A percentile compares a stretch with the other conserved stretches of the same genome.
These are phyloP conservation scores for Mrakia frigida DNA, from an alignment of 768 basidiomycete genomes.

Conservation along the genomic window DNA sequence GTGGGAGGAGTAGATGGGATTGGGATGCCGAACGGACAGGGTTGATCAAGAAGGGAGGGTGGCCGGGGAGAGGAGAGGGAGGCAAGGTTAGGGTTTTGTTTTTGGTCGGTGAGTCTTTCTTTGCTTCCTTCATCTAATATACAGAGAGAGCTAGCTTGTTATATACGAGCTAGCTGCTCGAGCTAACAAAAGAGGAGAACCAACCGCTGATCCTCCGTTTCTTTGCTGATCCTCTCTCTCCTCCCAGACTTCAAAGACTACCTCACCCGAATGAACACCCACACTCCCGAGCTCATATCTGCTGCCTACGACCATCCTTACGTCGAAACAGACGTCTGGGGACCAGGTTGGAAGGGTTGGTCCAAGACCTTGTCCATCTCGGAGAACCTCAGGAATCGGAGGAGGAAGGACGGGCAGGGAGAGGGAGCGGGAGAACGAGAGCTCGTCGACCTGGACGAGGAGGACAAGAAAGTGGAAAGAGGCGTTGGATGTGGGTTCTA, in stretches of 20 bases:
- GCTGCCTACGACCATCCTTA: conserved; percentile 42
- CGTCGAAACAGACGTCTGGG: conserved; percentile 43
- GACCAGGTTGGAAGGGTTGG: conserved; percentile 44
- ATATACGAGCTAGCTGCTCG: too few relatives aligned
- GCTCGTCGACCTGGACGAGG: neutral
- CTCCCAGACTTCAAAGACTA: conserved; percentile 5
- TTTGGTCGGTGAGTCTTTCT: conserved; percentile 40
- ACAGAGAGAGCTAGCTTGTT: too few relatives aligned
- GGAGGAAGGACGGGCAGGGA: neutral
- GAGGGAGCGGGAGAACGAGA: neutral
- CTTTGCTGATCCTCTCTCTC: neutral
- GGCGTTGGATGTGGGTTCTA: conserved; percentile 41
- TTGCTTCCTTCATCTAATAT: too few relatives aligned
- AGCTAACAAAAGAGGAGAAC: too few relatives aligned
- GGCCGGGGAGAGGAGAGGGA: conserved; percentile 26
- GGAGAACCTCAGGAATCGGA: conserved; percentile 38
- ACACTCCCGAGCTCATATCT: conserved; percentile 43
- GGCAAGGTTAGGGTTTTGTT: conserved; percentile 40
- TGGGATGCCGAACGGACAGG: neutral
- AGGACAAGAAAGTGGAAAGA: conserved; percentile 15
- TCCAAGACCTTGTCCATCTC: conserved; percentile 38
- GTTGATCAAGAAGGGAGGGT: neutral
- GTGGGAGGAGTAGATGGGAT: conserved; percentile 15
- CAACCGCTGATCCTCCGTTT: neutral
- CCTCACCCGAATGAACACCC: conserved; percentile 22